Evolutionary conservation across 2,329 filamentous ascomycete genomes (phyloP), one percentile per base, ranked within the genome.

Genomic region (Moelleriella libera): DNA sequence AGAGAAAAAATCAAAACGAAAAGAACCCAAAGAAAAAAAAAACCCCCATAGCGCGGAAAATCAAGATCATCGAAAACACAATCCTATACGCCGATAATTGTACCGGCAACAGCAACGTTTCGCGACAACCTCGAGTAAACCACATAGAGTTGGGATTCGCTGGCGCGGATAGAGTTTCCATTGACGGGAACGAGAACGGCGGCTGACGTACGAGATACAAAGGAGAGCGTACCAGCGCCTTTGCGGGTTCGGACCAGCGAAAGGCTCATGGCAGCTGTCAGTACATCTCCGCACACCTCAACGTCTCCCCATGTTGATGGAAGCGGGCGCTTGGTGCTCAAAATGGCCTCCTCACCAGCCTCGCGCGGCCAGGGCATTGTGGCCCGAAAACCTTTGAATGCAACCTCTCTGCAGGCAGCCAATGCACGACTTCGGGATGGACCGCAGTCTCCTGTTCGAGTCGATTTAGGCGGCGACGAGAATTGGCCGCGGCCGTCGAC

Each of bases 361-460:
- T 47, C 32, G 56, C 52, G 46, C 48, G 53, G 45, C 52, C 49
- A 21, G 53, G 53, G 56, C 45, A 50, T 54, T 45, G 50, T 54
- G 31, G 47, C 51, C 37, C 56, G 64, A 48, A 68, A 67, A 49
- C 65, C 66, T n/a, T 52, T 69, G 37, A 58, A 65, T 30, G 53
- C 60, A 12, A 48, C 60, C n/a, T 52, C 55, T 14, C 47, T 52
- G 29, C 48, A 52, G 40, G 65, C 45, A 29, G 48, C 37, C 30
- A 52, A 65, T 45, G 67, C 67, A 21, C 66, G 67, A 50, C 63
- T 78, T 50, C 69, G 70, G 51, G 68, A 72, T 45, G 67, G 69
- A 12, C 76, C 76, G 31, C 65, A 71, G 30, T 80, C 77, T 41
- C 76, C 78, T 14, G 74, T 77, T 48, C 69, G 65, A 49, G 68